Evolutionary conservation across 345 rosid genomes (phyloP).

Genomic region (Abelmoschus esculentus): DNA sequence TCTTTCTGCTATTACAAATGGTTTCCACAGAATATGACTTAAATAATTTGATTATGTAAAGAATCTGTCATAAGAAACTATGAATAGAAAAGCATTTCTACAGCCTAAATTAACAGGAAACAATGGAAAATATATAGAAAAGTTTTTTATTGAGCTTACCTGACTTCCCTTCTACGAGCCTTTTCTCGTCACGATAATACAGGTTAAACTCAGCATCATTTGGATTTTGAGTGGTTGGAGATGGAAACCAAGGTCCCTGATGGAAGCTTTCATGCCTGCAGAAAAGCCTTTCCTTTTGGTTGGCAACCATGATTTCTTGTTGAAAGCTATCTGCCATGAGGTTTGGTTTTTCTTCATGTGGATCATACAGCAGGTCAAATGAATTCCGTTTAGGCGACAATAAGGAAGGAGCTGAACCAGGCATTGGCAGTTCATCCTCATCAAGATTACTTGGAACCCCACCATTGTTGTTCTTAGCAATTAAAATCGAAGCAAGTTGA

Average conservation of each 20-base stretch:
- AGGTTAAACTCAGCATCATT: not conserved
- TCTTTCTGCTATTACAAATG: not conserved
- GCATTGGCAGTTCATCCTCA: conserved; percentile 32
- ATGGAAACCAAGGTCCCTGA: conserved; percentile 25
- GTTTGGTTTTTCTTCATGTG: conserved; percentile 69
- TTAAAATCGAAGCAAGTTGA: conserved; percentile 36
- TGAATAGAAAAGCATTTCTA: not conserved
- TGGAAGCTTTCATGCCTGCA: conserved; percentile 78
- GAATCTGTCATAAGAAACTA: not conserved
- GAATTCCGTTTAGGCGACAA: conserved; percentile 62
- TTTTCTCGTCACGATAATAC: conserved; percentile 5
- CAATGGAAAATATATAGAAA: not conserved
- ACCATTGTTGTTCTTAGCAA: conserved; percentile 34
- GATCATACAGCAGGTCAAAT: conserved; percentile 79
- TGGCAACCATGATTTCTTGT: conserved; percentile 44
- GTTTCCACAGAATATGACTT: not conserved
- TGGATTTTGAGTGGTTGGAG: conserved; percentile 27
- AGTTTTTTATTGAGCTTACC: conserved; percentile 17
- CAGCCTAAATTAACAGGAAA: not conserved
- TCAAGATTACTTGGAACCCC: conserved; percentile 19
- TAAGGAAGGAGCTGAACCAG: conserved; percentile 85
- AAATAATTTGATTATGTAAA: conserved; percentile 1
- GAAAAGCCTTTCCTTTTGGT: conserved; percentile 47
- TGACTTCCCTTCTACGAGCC: conserved; percentile 6
- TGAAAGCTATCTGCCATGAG: conserved; percentile 57